Evolutionary conservation across 257 asterid genomes (phyloP).

Genomic region (Nemophila menziesii): DNA sequence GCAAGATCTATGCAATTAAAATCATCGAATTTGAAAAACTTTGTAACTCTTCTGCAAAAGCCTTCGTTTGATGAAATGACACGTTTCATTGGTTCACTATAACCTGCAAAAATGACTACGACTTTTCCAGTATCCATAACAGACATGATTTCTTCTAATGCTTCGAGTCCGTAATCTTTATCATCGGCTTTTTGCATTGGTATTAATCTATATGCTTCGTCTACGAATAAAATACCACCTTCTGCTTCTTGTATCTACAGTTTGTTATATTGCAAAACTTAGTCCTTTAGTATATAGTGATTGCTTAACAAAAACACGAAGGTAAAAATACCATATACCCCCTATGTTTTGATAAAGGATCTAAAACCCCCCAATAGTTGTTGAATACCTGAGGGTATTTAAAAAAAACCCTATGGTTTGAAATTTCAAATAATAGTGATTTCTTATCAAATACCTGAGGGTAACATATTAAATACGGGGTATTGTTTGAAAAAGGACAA

Average conservation of each 20-base stretch:
- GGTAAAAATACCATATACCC: too few relatives aligned
- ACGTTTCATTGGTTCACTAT: constrained; percentile 90
- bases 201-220: constrained; percentile 86
- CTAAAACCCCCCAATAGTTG: too few relatives aligned
- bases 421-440: too few relatives aligned
- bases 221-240: constrained; percentile 90
- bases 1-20: constrained; percentile 64
- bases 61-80: constrained; percentile 81
- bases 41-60: constrained; percentile 84
- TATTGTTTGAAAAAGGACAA: too few relatives aligned
- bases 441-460: too few relatives aligned
- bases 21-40: constrained; percentile 74
- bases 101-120: constrained; percentile 91
- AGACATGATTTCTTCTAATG: constrained; percentile 91
- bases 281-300: not conserved
- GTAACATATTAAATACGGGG: too few relatives aligned
- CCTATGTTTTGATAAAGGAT: too few relatives aligned
- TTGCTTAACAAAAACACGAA: too few relatives aligned
- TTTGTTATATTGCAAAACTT: constrained; percentile 5
- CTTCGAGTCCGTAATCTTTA: constrained; percentile 80
- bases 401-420: too few relatives aligned
- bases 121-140: constrained; percentile 83
- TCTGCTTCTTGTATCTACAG: constrained; percentile 75
- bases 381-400: too few relatives aligned
- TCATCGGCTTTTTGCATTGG: constrained; percentile 78